Evolutionary conservation across 352 stramenopile species (phyloP).

Genomic region (Phytophthora pini): DNA sequence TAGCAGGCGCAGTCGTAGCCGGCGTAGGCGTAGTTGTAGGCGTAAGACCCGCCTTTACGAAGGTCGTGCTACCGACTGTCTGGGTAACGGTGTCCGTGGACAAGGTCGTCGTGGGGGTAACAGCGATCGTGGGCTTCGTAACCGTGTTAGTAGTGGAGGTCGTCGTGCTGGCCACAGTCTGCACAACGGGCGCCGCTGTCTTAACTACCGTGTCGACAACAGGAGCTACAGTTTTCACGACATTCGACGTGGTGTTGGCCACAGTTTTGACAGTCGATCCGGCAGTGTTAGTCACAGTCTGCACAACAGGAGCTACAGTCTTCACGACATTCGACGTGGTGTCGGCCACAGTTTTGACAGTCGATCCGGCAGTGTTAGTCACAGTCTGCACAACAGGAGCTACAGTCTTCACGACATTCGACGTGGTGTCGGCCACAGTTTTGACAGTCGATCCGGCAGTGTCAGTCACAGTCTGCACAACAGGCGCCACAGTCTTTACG

Average conservation of each 20-base stretch:
- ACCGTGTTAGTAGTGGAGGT: not conserved
- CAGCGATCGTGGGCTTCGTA: not conserved
- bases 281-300: constrained; percentile 7
- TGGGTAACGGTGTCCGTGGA: constrained; percentile 2
- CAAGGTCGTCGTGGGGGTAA: constrained; percentile 7
- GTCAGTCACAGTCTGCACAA: constrained; percentile 2
- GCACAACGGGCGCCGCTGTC: not conserved
- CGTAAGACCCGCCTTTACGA: constrained; percentile 15
- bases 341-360: not conserved
- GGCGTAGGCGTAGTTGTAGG: constrained; percentile 1
- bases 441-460: not conserved
- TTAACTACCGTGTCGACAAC: constrained; percentile 8
- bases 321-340: not conserved
- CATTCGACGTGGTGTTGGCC: not conserved
- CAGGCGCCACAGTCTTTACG: constrained; percentile 1
- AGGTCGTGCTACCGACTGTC: constrained; percentile 14
- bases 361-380: constrained; percentile 3
- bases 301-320: constrained; percentile 1
- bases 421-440: not conserved
- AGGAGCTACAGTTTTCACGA: not conserved
- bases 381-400: constrained; percentile 5
- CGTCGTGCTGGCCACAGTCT: not conserved
- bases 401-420: not conserved
- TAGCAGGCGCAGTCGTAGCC: constrained; percentile 11
- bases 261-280: too few species aligned